Evolutionary conservation across 1,139 yeast species (phyloP).

Genomic region (Scheffersomyces titani): DNA sequence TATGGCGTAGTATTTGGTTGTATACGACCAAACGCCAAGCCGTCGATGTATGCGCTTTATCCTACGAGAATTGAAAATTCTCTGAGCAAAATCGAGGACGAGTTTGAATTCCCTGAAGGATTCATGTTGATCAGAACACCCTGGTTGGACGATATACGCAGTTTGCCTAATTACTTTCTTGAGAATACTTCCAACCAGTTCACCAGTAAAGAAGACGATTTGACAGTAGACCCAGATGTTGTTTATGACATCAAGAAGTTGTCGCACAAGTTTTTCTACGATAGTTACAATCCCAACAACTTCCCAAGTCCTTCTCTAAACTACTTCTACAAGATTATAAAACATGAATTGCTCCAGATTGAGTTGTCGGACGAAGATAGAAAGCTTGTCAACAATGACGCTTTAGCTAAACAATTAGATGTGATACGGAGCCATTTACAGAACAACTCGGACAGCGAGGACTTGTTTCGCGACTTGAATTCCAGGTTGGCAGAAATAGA

Average conservation of each 20-base stretch:
- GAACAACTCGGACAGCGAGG: conserved; percentile 5
- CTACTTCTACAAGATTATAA: conserved; percentile 64
- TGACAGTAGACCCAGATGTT: conserved; percentile 7
- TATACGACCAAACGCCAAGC: conserved; percentile 53
- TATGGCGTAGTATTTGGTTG: conserved; percentile 78
- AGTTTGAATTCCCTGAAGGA: conserved; percentile 55
- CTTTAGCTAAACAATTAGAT: conserved; percentile 13
- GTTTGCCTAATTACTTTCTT: conserved; percentile 36
- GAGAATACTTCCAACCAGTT: conserved; percentile 7
- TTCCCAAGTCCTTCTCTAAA: conserved; percentile 69
- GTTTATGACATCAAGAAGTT: conserved; percentile 30
- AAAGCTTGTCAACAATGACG: conserved; percentile 17
- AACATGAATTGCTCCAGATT: conserved; percentile 67
- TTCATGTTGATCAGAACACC: conserved; percentile 63
- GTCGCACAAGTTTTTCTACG: conserved; percentile 40
- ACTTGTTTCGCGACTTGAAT: conserved; percentile 12
- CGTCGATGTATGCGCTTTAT: conserved; percentile 59
- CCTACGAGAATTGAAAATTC: conserved; percentile 46
- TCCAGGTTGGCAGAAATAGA: conserved; percentile 12
- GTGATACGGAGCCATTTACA: conserved; percentile 12
- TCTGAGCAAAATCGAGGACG: conserved; percentile 14
- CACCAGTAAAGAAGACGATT: conserved; percentile 3
- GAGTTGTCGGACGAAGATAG: conserved; percentile 41
- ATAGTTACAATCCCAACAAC: conserved; percentile 55
- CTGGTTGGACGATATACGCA: conserved; percentile 62